These are phyloP conservation scores for Niebla homalea DNA, from an alignment of 495 filamentous ascomycete species.

Conservation along the genomic window DNA sequence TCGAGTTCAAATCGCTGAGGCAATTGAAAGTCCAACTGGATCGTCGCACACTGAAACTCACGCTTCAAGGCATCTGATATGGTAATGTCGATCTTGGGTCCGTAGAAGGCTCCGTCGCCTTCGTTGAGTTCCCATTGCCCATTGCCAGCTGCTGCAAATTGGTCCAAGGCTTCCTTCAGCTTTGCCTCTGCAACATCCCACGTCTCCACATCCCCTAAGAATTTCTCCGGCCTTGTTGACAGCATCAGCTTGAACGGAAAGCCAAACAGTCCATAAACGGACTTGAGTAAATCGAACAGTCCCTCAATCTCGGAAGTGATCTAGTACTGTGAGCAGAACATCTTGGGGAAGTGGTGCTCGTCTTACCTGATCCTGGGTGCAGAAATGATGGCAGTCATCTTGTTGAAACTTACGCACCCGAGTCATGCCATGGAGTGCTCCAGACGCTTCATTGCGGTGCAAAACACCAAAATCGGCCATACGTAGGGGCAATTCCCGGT, in stretches of 20 bases:
- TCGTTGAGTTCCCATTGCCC: conserved; percentile 77
- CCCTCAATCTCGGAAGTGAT: conserved; percentile 72
- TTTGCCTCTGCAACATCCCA: conserved; percentile 80
- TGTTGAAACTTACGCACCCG: conserved; percentile 88
- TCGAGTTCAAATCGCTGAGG: conserved; percentile 73
- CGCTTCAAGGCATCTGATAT: conserved; percentile 68
- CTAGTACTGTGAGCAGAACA: conserved; percentile 21
- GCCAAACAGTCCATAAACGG: conserved; percentile 78
- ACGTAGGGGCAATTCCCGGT: conserved; percentile 77
- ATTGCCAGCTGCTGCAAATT: conserved; percentile 52
- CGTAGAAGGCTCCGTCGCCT: conserved; percentile 95
- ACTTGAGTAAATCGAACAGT: conserved; percentile 75
- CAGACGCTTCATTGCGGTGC: conserved; percentile 88
- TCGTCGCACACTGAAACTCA: conserved; percentile 87
- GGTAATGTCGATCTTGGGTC: conserved; percentile 88
- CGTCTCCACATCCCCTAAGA: conserved; percentile 68
- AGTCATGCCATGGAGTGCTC: conserved; percentile 79
- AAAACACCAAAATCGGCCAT: conserved; percentile 93
- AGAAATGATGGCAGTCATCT: conserved; percentile 93
- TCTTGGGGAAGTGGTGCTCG: background rate
- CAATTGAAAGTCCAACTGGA: conserved; percentile 93
- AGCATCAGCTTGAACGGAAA: conserved; percentile 96
- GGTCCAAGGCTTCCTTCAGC: conserved; percentile 61
- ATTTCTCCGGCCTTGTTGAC: conserved; percentile 88
- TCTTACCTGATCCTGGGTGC: conserved; percentile 55